A percentile compares a stretch with the other conserved stretches of the same genome.
These are phyloP conservation scores for Suillus americanus DNA, from an alignment of 768 basidiomycete species.

Conservation along the genomic window DNA sequence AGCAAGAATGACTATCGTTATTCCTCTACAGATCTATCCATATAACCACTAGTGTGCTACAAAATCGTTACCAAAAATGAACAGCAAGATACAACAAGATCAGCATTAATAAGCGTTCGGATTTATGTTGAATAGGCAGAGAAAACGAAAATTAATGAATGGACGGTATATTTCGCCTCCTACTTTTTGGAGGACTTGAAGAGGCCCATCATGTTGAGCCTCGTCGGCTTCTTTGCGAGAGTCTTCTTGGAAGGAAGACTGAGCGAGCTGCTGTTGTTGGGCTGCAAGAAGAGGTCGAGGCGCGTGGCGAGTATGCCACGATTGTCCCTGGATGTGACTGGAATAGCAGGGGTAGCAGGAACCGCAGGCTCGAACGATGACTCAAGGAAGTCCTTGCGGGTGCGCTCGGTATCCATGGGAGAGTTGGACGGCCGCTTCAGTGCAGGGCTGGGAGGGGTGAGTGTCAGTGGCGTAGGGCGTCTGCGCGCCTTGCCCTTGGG, in stretches of 20 bases:
- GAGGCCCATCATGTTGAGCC: conserved; percentile 30
- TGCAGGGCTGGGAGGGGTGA: conserved; percentile 32
- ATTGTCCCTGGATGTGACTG: background rate
- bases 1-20: background rate
- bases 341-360: conserved; percentile 11
- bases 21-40: background rate
- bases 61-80: background rate
- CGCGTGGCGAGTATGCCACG: conserved; percentile 7
- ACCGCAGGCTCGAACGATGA: conserved; percentile 41
- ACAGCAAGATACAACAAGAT: conserved; percentile 1
- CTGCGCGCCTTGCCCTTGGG: conserved; percentile 34
- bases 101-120: conserved; percentile 4
- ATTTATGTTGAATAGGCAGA: background rate
- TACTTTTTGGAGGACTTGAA: conserved; percentile 30
- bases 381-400: conserved; percentile 42
- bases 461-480: conserved; percentile 43
- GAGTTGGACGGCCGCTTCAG: conserved; percentile 35
- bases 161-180: conserved; percentile 1
- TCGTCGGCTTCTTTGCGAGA: conserved; percentile 23
- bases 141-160: conserved; percentile 1
- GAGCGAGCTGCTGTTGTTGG: conserved; percentile 6
- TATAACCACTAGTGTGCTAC: conserved; percentile 6
- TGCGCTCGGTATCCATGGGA: conserved; percentile 33
- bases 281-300: conserved; percentile 9
- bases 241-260: conserved; percentile 15